These are phyloP conservation scores for Bisporella sp. DNA, from an alignment of 2,329 filamentous ascomycete species.

Conservation along the genomic window DNA sequence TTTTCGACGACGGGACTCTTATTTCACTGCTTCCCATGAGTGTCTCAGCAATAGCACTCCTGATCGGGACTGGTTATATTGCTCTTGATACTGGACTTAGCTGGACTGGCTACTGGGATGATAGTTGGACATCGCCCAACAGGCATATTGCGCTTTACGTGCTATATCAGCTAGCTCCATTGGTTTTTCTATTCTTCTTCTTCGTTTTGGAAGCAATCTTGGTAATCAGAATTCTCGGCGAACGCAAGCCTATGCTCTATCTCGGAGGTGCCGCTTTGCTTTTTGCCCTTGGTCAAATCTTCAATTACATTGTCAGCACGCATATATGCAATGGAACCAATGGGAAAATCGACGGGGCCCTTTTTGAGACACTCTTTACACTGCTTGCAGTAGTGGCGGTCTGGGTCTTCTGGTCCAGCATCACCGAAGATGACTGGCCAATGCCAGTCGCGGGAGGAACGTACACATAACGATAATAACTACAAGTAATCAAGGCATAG, in stretches of 20 bases:
- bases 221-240: conserved; percentile 79
- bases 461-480: conserved; percentile 21
- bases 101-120: conserved; percentile 75
- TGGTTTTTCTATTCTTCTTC: conserved; percentile 84
- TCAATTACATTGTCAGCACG: conserved; percentile 89
- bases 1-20: conserved; percentile 87
- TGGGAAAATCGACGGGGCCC: conserved; percentile 83
- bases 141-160: conserved; percentile 85
- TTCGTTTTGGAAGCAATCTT: conserved; percentile 78
- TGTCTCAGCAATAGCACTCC: conserved; percentile 62
- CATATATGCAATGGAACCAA: conserved; percentile 80
- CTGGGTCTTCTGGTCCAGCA: conserved; percentile 98
- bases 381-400: conserved; percentile 73
- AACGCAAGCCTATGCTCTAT: conserved; percentile 89
- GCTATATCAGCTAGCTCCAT: conserved; percentile 81
- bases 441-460: conserved; percentile 34
- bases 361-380: conserved; percentile 93
- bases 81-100: conserved; percentile 84
- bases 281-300: conserved; percentile 89
- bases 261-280: conserved; percentile 66
- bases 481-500: conserved; percentile 2
- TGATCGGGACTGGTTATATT: conserved; percentile 92
- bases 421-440: conserved; percentile 98
- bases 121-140: conserved; percentile 51
- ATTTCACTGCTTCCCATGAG: conserved; percentile 72